Percentiles rank a stretch among this genome's conserved stretches.
These are phyloP conservation scores for Cyanidioschyzon merolae DNA, from an alignment of 23 red algal genomes.

Conservation along the genomic window DNA sequence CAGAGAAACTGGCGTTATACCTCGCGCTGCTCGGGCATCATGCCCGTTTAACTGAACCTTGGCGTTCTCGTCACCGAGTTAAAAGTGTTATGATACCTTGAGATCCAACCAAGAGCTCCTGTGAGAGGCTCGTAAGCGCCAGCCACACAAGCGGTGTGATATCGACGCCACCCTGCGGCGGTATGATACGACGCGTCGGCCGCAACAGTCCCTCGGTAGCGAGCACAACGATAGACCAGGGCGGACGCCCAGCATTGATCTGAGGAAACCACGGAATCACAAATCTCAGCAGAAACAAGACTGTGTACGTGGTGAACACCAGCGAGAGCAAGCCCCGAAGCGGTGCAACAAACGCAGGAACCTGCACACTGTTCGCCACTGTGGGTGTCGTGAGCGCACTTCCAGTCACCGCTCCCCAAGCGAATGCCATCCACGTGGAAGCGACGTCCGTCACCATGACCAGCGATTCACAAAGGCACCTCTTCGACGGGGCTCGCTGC, in stretches of 20 bases:
- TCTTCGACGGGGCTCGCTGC: too few species aligned
- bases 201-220: conserved; percentile 1
- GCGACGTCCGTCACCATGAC: too few species aligned
- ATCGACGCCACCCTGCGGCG: conserved; percentile 85
- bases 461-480: too few species aligned
- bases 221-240: neutral
- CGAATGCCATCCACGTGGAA: too few species aligned
- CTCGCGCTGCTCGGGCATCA: too few species aligned
- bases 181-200: conserved; percentile 51
- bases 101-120: conserved; percentile 79
- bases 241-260: neutral
- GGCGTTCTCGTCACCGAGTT: neutral
- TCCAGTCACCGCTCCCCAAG: too few species aligned
- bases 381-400: too few species aligned
- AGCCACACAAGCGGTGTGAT: conserved; percentile 96
- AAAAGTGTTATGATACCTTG: conserved; percentile 37
- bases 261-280: conserved; percentile 3
- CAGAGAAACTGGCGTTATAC: too few species aligned
- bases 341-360: neutral
- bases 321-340: neutral
- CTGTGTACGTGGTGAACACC: neutral
- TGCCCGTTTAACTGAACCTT: too few species aligned
- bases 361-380: too few species aligned
- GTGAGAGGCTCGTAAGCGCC: conserved; percentile 60
- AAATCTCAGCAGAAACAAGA: conserved; percentile 9